Evolutionary conservation across 2,329 filamentous ascomycete species (phyloP).

Genomic region (Rhexocercosporidium sp.): DNA sequence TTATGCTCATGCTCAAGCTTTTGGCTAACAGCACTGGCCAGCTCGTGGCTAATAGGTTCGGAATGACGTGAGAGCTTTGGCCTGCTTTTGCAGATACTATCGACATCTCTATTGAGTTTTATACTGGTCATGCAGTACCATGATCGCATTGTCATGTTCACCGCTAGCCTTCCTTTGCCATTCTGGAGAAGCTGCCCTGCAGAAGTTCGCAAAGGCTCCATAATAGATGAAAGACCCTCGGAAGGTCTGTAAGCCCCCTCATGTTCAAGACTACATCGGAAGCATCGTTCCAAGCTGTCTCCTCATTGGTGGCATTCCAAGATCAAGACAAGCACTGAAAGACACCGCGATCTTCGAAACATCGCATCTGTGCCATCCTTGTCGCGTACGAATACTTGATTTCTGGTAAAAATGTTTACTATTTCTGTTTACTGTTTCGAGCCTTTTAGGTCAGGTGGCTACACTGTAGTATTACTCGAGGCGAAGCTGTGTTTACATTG

Average conservation of each 20-base stretch:
- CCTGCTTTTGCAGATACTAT: too few relatives aligned
- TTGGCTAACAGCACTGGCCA: background rate
- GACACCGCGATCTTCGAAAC: background rate
- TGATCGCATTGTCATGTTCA: too few relatives aligned
- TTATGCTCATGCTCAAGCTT: constrained; percentile 8
- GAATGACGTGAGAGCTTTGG: background rate
- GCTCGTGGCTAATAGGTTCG: background rate
- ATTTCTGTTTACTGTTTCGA: constrained; percentile 8
- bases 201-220: background rate
- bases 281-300: background rate
- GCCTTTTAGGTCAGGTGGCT: background rate
- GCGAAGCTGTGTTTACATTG: background rate
- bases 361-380: background rate
- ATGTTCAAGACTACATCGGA: background rate
- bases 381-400: constrained; percentile 8
- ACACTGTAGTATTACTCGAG: background rate
- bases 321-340: background rate
- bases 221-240: background rate
- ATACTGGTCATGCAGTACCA: too few relatives aligned
- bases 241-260: background rate
- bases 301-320: constrained; percentile 1
- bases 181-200: background rate
- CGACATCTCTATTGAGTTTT: too few relatives aligned
- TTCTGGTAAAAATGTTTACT: constrained; percentile 17
- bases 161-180: too few relatives aligned